Evolutionary conservation across 352 stramenopile genomes (phyloP).

Genomic region (Pythium guiyangense): DNA sequence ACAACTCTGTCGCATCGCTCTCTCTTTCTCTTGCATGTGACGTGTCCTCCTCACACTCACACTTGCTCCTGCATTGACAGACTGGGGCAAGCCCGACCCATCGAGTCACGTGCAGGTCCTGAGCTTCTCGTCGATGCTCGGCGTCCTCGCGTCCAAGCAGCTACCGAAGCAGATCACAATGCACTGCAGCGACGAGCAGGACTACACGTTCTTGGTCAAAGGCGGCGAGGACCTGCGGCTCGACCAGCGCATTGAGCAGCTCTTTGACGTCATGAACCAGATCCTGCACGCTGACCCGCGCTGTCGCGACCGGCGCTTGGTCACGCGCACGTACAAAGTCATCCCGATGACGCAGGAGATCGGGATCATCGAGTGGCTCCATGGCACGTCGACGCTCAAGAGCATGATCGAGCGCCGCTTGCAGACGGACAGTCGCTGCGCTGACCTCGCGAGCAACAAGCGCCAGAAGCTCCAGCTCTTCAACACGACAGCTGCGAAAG

Average conservation of each 20-base stretch:
- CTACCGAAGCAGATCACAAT: constrained; percentile 78
- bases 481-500: constrained; percentile 66
- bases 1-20: neutral
- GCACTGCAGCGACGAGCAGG: constrained; percentile 76
- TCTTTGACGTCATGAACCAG: constrained; percentile 91
- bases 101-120: constrained; percentile 61
- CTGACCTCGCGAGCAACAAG: constrained; percentile 63
- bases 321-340: constrained; percentile 79
- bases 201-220: constrained; percentile 89
- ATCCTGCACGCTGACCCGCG: constrained; percentile 61
- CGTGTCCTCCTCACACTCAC: neutral
- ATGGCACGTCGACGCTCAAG: constrained; percentile 74
- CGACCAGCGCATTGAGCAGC: constrained; percentile 90
- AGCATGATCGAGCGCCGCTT: constrained; percentile 72
- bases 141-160: constrained; percentile 81
- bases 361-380: constrained; percentile 81
- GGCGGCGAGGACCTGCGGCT: constrained; percentile 89
- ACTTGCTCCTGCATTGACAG: constrained; percentile 20
- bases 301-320: constrained; percentile 62
- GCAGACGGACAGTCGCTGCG: constrained; percentile 52
- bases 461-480: constrained; percentile 65
- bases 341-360: constrained; percentile 86
- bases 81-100: constrained; percentile 68
- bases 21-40: neutral
- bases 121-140: constrained; percentile 71